Evolutionary conservation across 495 filamentous ascomycete genomes (phyloP).

Genomic region (Ascodesmis nigricans): DNA sequence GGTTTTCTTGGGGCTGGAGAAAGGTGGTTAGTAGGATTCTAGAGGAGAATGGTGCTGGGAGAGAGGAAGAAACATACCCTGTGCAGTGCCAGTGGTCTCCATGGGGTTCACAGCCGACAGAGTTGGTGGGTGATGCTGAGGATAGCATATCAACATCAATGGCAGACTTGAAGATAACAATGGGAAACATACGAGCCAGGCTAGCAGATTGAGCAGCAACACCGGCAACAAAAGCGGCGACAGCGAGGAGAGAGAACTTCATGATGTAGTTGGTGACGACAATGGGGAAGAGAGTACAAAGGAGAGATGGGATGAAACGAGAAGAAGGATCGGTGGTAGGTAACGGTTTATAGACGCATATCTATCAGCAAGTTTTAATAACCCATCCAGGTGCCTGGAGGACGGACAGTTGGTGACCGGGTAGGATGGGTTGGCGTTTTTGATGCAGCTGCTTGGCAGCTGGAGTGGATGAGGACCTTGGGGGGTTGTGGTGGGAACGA

Average conservation of each 20-base stretch:
- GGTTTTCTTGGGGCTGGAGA: not conserved
- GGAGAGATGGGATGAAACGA: no score
- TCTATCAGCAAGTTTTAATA: not conserved
- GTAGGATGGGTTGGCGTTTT: not conserved
- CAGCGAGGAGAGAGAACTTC: constrained; percentile 3
- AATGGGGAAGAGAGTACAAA: no score
- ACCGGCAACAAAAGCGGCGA: not conserved
- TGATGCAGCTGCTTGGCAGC: constrained; percentile 1
- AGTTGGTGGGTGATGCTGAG: constrained; percentile 4
- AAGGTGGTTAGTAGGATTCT: not conserved
- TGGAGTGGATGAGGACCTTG: constrained; percentile 2
- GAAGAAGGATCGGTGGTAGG: no score
- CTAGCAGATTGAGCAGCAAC: constrained; percentile 2
- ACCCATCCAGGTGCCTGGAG: not conserved
- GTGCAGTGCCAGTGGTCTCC: constrained; percentile 6
- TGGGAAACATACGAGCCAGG: constrained; percentile 1
- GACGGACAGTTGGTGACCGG: not conserved
- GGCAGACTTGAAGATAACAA: no score
- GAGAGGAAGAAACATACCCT: constrained; percentile 1
- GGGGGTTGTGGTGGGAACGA: not conserved
- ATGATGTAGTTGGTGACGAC: no score
- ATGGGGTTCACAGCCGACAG: constrained; percentile 4
- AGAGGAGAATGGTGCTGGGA: not conserved
- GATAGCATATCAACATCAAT: not conserved
- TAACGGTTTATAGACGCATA: no score